phyloP scores from a whole-genome alignment of 2,329 filamentous ascomycete species.

The Sarocladiaceae sp. region DNA sequence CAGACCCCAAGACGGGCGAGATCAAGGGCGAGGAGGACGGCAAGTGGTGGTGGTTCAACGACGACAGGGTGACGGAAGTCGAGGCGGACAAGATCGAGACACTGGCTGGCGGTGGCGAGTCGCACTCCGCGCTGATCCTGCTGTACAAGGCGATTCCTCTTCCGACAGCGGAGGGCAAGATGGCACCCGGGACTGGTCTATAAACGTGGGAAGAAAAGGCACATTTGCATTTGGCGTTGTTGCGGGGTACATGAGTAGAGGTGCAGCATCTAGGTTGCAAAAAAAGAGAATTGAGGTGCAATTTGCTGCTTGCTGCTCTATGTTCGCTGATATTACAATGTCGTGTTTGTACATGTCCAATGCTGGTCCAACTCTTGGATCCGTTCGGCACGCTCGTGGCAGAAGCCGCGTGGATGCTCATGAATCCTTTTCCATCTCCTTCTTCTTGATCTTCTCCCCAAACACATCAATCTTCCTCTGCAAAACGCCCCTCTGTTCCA shows the following conservation, averaged over 20 bases:
- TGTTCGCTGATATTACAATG: too few relatives aligned
- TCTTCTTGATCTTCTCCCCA: slow-evolving; percentile 30
- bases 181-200: slow-evolving; percentile 11
- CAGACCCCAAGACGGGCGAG: slow-evolving; percentile 72
- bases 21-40: slow-evolving; percentile 69
- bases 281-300: too few relatives aligned
- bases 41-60: slow-evolving; percentile 99
- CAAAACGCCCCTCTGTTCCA: slow-evolving; percentile 31
- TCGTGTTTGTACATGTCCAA: too few relatives aligned
- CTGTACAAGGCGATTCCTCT: slow-evolving; percentile 71
- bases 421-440: slow-evolving; percentile 24
- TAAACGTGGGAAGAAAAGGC: slow-evolving; percentile 8
- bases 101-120: slow-evolving; percentile 82
- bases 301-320: too few relatives aligned
- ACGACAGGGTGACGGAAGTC: slow-evolving; percentile 93
- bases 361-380: too few relatives aligned
- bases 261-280: too few relatives aligned
- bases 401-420: too few relatives aligned
- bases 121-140: slow-evolving; percentile 74
- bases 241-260: too few relatives aligned
- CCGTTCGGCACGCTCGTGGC: too few relatives aligned
- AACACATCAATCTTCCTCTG: slow-evolving; percentile 37
- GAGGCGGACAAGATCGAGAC: slow-evolving; percentile 84
- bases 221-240: background rate
- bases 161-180: slow-evolving; percentile 47